Conservation (phyloP, 768 basidiomycete species). For the Suillus spraguei region DNA sequence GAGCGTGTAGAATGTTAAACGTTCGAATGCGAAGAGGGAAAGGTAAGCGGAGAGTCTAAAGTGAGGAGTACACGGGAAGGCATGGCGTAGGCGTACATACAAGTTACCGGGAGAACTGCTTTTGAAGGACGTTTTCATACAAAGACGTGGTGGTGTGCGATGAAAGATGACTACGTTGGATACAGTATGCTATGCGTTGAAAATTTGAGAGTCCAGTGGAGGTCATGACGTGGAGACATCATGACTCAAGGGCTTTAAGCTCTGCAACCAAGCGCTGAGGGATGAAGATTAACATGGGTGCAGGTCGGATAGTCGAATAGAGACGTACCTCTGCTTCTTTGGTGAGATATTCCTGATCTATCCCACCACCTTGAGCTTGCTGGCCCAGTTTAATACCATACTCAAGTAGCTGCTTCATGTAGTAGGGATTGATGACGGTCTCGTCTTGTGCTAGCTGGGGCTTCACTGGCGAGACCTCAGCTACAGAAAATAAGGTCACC, state of each 20-base stretch:
- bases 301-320: background rate
- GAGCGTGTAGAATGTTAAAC: slow-evolving; percentile 26
- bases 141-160: slow-evolving; percentile 25
- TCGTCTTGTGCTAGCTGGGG: slow-evolving; percentile 50
- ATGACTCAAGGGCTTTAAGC: slow-evolving; percentile 52
- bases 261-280: slow-evolving; percentile 65
- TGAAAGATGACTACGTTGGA: slow-evolving; percentile 23
- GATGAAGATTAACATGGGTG: slow-evolving; percentile 9
- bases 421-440: slow-evolving; percentile 76
- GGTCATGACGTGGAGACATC: slow-evolving; percentile 15
- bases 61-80: slow-evolving; percentile 11
- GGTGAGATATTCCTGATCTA: slow-evolving; percentile 49
- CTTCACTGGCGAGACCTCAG: slow-evolving; percentile 33
- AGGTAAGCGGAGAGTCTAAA: slow-evolving; percentile 4
- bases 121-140: slow-evolving; percentile 29
- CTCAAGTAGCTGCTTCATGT: slow-evolving; percentile 73
- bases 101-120: slow-evolving; percentile 23
- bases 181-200: slow-evolving; percentile 29
- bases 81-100: slow-evolving; percentile 34
- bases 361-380: slow-evolving; percentile 38
- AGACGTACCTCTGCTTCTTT: slow-evolving; percentile 59
- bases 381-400: slow-evolving; percentile 70
- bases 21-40: slow-evolving; percentile 22
- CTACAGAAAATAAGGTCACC: slow-evolving; percentile 16
- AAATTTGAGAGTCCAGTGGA: slow-evolving; percentile 12